Conservation (phyloP, 495 filamentous ascomycete species). For the Penicillium flavigenum region DNA sequence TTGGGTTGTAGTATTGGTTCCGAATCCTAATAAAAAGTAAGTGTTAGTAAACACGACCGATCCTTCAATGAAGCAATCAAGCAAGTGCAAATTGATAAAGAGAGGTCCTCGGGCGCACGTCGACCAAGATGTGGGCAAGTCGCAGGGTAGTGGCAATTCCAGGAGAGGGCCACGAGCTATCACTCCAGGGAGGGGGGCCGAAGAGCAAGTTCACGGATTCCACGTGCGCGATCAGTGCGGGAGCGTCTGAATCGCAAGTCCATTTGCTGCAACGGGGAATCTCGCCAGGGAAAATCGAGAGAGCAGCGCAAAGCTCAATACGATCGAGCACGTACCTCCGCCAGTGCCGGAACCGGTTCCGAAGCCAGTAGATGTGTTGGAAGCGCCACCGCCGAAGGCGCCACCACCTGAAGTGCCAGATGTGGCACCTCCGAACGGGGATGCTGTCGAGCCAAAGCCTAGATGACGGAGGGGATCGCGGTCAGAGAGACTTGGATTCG, state of each 20-base stretch:
- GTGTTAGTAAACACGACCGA: constrained; percentile 21
- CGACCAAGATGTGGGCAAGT: constrained; percentile 12
- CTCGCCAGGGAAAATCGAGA: constrained; percentile 10
- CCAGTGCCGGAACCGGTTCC: constrained; percentile 57
- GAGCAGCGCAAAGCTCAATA: constrained; percentile 33
- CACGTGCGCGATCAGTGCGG: background rate
- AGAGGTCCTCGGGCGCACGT: constrained; percentile 20
- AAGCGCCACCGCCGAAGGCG: constrained; percentile 38
- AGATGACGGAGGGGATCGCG: constrained; percentile 44
- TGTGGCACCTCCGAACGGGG: constrained; percentile 4
- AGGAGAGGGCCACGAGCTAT: background rate
- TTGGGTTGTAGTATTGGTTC: constrained; percentile 36
- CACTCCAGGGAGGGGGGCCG: background rate
- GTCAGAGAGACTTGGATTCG: constrained; percentile 44
- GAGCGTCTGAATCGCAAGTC: background rate
- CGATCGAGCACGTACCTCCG: constrained; percentile 52
- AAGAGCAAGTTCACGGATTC: background rate
- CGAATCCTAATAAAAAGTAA: constrained; percentile 36
- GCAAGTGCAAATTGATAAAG: constrained; percentile 24
- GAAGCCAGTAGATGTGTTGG: constrained; percentile 52
- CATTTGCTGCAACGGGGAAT: background rate
- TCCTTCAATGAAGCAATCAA: constrained; percentile 4
- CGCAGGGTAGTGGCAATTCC: background rate
- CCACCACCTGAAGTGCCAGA: constrained; percentile 22
- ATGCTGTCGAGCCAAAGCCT: constrained; percentile 57